A percentile compares a stretch with the other conserved stretches of the same genome.
These are phyloP conservation scores for Monotropa hypopitys DNA, from an alignment of 179 eudicot species.

Conservation along the genomic window DNA sequence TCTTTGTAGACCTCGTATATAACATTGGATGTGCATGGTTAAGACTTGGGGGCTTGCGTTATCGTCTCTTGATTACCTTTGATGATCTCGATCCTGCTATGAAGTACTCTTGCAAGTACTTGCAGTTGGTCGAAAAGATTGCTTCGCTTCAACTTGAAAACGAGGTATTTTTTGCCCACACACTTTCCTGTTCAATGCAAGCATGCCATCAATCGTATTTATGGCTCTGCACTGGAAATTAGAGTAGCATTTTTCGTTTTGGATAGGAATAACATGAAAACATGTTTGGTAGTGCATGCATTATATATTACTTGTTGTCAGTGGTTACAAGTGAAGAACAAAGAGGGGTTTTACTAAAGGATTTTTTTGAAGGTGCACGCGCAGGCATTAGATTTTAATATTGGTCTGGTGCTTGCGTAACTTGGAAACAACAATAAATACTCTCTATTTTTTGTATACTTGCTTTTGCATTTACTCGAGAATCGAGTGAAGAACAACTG, in stretches of 20 bases:
- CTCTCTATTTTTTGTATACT: not conserved
- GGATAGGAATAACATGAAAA: not conserved
- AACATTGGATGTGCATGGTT: conserved; percentile 57
- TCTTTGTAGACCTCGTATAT: conserved; percentile 25
- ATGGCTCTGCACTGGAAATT: not conserved
- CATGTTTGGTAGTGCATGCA: not conserved
- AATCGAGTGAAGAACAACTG: not conserved
- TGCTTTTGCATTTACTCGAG: not conserved
- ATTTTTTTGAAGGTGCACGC: not conserved
- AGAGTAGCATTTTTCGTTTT: not conserved
- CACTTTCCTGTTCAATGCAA: not conserved
- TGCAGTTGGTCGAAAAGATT: conserved; percentile 50
- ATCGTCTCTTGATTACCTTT: conserved; percentile 57
- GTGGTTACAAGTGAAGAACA: not conserved
- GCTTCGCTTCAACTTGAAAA: conserved; percentile 62
- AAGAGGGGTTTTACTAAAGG: not conserved
- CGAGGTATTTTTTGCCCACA: conserved; percentile 31
- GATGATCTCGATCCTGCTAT: conserved; percentile 79
- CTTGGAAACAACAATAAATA: not conserved
- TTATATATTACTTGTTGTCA: not conserved
- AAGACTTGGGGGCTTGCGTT: conserved; percentile 65
- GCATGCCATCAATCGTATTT: conserved; percentile 1
- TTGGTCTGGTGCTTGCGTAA: not conserved
- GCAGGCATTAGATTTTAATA: not conserved
- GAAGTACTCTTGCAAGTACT: conserved; percentile 52